Base-by-base conservation (phyloP, 192 early-diverging fungal genomes). In the Backusella tuberculispora region DNA sequence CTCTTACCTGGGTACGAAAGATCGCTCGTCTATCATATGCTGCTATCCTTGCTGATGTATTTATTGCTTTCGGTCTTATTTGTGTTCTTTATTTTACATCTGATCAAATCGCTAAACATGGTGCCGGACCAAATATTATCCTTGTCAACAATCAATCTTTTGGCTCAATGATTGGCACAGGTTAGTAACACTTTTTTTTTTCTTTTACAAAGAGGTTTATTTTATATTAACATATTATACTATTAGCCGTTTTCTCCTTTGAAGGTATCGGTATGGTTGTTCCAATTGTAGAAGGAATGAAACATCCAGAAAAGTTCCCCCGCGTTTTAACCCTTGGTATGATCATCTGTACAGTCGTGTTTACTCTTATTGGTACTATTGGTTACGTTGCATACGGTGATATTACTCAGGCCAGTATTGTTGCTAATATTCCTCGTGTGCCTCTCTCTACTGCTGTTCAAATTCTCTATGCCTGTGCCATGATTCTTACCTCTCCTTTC, bases 401-500 rank as follows among this genome's bases (percentile, higher is more conserved):
- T 37, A 80, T 89, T 29, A 90, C 95, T 56, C 88, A 92, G 67
- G 89, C 95, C 6, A 88, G 93, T 71, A 87, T 95, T 14, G 87
- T 96, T 60, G 83, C 92, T 60, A 94, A 95, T 79, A 71, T 96
- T 63, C 93, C 94, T 72, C 47, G 81, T 79, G 24, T 15, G 5
- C 21, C 40, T 15, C 83, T 88, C 73, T 88, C 90, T 4, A 76
- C 81, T 65, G 77, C 83, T 53, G 81, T 95, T 72, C 92, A 96
- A 76, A 81, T 95, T 78, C 76, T 95, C 13, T 96, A 96, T 81
- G 87, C 91, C 53, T 79, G 95, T 48, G 93, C 94, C 48, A 96
- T 96, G 71, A 90, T 95, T 76, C 87, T 95, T 45, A 92, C 92
- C 21, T 72, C 43, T 14, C 76, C 76, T 14, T 71, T 71, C 66